A percentile compares a stretch with the other conserved stretches of the same genome.
Evolutionary conservation across 352 stramenopile species (phyloP).

Genomic region (Pythium phragmiticola): DNA sequence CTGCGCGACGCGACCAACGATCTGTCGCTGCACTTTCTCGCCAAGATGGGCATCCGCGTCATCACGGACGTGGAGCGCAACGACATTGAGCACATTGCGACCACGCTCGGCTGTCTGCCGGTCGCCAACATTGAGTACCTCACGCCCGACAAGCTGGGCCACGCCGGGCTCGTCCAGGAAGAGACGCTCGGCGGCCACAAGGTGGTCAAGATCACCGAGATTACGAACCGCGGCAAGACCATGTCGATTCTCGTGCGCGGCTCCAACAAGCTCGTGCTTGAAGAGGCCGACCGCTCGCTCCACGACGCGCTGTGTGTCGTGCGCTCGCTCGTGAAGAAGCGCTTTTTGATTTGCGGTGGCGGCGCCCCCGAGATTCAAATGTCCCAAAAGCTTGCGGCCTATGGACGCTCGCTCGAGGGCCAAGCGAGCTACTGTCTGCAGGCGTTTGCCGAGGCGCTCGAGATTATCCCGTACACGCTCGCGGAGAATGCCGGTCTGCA

Average conservation of each 20-base stretch:
- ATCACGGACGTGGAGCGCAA: slow-evolving; percentile 98
- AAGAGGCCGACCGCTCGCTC: slow-evolving; percentile 97
- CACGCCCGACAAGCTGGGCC: slow-evolving; percentile 96
- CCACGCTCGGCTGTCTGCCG: slow-evolving; percentile 94
- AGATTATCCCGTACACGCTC: slow-evolving; percentile 99
- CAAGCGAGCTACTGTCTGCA: slow-evolving; percentile 97
- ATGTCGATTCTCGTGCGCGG: slow-evolving; percentile 98
- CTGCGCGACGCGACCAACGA: slow-evolving; percentile 99
- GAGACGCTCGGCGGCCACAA: slow-evolving; percentile 95
- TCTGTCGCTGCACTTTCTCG: slow-evolving; percentile 98
- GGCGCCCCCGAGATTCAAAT: slow-evolving; percentile 97
- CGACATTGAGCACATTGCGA: slow-evolving; percentile 99
- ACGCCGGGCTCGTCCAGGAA: slow-evolving; percentile 94
- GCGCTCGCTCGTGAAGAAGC: slow-evolving; percentile 97
- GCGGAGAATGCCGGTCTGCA: slow-evolving; percentile 99
- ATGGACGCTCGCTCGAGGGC: slow-evolving; percentile 91
- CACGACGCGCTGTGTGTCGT: slow-evolving; percentile 99
- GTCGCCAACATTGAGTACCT: slow-evolving; percentile 99
- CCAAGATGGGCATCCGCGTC: slow-evolving; percentile 99
- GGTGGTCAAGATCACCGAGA: slow-evolving; percentile 99
- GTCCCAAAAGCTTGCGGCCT: slow-evolving; percentile 92
- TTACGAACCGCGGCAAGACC: slow-evolving; percentile 94
- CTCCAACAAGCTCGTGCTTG: slow-evolving; percentile 98
- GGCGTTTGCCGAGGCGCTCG: slow-evolving; percentile 96
- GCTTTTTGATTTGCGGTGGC: slow-evolving; percentile 97